These are phyloP conservation scores for Colletotrichum sp. DNA, from an alignment of 2,329 filamentous ascomycete genomes.

Conservation along the genomic window DNA sequence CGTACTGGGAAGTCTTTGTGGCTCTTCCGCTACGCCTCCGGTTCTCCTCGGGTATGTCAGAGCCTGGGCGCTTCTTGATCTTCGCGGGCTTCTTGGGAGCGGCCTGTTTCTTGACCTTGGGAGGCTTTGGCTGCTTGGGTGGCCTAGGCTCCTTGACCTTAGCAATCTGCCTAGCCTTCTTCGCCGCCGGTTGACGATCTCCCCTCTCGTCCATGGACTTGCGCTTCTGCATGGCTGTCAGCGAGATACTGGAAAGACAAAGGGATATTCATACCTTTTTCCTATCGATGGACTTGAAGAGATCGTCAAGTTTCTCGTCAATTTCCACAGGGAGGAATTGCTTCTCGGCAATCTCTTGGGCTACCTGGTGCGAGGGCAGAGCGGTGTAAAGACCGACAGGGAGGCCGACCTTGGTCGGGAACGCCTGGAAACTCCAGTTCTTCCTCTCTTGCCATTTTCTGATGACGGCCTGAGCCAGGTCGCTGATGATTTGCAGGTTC, in stretches of 20 bases:
- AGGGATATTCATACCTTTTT: conserved; percentile 63
- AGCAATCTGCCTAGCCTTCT: conserved; percentile 44
- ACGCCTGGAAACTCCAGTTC: conserved; percentile 85
- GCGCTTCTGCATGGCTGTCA: conserved; percentile 55
- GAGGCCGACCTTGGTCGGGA: conserved; percentile 79
- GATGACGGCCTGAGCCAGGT: conserved; percentile 83
- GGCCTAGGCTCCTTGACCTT: conserved; percentile 28
- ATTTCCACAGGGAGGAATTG: conserved; percentile 80
- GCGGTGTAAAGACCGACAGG: conserved; percentile 80
- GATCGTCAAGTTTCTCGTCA: conserved; percentile 77
- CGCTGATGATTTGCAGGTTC: conserved; percentile 84
- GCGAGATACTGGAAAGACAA: not conserved
- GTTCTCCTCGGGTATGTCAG: conserved; percentile 38
- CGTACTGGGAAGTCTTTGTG: conserved; percentile 48
- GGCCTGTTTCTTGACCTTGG: conserved; percentile 30
- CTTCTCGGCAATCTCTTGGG: conserved; percentile 86
- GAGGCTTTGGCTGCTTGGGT: conserved; percentile 29
- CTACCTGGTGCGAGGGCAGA: conserved; percentile 77
- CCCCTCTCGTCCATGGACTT: conserved; percentile 57
- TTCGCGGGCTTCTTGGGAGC: conserved; percentile 32
- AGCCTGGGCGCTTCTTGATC: conserved; percentile 24
- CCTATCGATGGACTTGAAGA: conserved; percentile 69
- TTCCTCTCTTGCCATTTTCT: conserved; percentile 86
- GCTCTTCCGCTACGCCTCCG: conserved; percentile 62
- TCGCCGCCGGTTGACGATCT: conserved; percentile 49